Conservation (phyloP, 2,329 filamentous ascomycete species). For the Westerdykella sp. region DNA sequence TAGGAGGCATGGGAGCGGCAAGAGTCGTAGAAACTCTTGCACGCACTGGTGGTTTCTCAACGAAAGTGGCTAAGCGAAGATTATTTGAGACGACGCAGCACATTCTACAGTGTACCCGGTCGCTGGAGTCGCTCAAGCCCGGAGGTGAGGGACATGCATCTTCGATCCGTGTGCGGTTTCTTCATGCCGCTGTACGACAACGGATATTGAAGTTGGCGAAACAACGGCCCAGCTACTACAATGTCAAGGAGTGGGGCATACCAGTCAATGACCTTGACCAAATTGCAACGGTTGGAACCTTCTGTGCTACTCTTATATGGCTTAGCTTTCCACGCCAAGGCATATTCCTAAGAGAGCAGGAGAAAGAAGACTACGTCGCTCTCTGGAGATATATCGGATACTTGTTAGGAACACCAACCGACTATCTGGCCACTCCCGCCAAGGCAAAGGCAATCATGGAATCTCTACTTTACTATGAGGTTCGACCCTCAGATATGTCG, state of each 20-base stretch:
- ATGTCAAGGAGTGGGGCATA: slow-evolving; percentile 52
- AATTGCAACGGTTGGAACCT: slow-evolving; percentile 64
- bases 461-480: slow-evolving; percentile 58
- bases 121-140: slow-evolving; percentile 59
- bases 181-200: slow-evolving; percentile 62
- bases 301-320: slow-evolving; percentile 63
- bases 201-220: slow-evolving; percentile 56
- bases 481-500: slow-evolving; percentile 58
- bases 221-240: slow-evolving; percentile 57
- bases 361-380: slow-evolving; percentile 64
- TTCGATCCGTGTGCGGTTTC: slow-evolving; percentile 60
- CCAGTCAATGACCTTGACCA: slow-evolving; percentile 72
- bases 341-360: slow-evolving; percentile 55
- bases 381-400: slow-evolving; percentile 71
- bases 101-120: slow-evolving; percentile 63
- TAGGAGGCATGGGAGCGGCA: slow-evolving; percentile 67
- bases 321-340: slow-evolving; percentile 66
- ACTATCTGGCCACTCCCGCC: slow-evolving; percentile 51
- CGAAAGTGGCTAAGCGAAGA: slow-evolving; percentile 59
- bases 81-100: slow-evolving; percentile 70
- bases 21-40: slow-evolving; percentile 68
- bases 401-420: slow-evolving; percentile 62
- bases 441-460: slow-evolving; percentile 61
- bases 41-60: slow-evolving; percentile 67
- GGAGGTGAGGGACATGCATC: slow-evolving; percentile 61